Conservation (phyloP, 768 basidiomycete genomes). For the Kwoniella sp. region DNA sequence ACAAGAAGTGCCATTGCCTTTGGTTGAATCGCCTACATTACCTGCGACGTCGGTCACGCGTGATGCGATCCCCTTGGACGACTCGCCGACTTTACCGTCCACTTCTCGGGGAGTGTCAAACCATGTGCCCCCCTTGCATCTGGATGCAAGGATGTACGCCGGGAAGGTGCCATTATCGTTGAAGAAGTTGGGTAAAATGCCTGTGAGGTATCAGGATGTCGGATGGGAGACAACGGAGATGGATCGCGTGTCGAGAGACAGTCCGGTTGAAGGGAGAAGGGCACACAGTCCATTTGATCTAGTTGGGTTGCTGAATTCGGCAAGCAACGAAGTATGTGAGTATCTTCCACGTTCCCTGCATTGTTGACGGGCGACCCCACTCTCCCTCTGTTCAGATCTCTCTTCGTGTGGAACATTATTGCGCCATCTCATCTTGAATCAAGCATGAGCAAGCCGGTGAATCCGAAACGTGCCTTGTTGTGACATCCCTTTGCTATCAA, state of each 20-base stretch:
- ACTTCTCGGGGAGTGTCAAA: neutral
- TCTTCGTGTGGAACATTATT: too few relatives aligned
- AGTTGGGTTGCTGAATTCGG: neutral
- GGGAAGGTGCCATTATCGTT: neutral
- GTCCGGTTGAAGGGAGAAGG: neutral
- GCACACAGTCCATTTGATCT: conserved; percentile 7
- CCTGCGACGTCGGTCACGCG: neutral
- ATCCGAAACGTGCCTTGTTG: conserved; percentile 1
- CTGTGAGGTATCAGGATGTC: neutral
- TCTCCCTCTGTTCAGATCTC: too few relatives aligned
- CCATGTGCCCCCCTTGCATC: neutral
- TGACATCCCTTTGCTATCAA: too few relatives aligned
- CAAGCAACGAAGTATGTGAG: conserved; percentile 2
- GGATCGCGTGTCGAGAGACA: neutral
- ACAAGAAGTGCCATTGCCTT: neutral
- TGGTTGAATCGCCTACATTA: neutral
- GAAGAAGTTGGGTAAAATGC: conserved; percentile 7
- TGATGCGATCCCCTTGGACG: conserved; percentile 1
- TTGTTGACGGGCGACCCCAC: too few relatives aligned
- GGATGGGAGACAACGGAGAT: neutral
- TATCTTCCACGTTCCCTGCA: neutral
- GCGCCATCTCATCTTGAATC: neutral
- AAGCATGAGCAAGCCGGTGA: conserved; percentile 1
- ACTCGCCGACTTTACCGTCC: conserved; percentile 13
- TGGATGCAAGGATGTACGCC: neutral